These are phyloP conservation scores for Kluyveromyces starmeri DNA, from an alignment of 805 yeast species.

Conservation along the genomic window DNA sequence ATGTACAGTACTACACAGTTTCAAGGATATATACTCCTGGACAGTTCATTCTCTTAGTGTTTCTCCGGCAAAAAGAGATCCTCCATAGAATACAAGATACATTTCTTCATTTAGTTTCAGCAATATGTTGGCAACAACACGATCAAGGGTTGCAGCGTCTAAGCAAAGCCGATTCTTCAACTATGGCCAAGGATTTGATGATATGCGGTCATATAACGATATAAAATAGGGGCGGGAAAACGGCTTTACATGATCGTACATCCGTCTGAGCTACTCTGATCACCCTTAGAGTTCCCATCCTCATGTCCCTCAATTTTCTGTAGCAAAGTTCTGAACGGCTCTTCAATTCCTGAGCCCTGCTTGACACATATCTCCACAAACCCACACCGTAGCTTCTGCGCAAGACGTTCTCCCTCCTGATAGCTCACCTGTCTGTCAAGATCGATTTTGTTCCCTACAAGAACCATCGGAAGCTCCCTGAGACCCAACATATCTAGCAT, in stretches of 20 bases:
- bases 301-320: constrained; percentile 14
- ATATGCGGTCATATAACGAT: too few relatives aligned
- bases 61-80: too few relatives aligned
- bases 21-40: neutral
- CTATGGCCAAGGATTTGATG: too few relatives aligned
- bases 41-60: too few relatives aligned
- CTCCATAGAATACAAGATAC: too few relatives aligned
- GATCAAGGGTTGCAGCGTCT: too few relatives aligned
- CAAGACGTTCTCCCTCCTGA: constrained; percentile 17
- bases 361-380: constrained; percentile 25
- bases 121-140: too few relatives aligned
- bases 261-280: neutral
- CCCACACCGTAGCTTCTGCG: constrained; percentile 12
- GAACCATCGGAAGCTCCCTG: constrained; percentile 64
- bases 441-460: constrained; percentile 36
- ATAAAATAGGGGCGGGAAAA: too few relatives aligned
- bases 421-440: constrained; percentile 11
- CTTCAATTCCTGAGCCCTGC: constrained; percentile 18
- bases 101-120: too few relatives aligned
- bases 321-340: constrained; percentile 15
- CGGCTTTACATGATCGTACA: constrained; percentile 7
- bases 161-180: too few relatives aligned
- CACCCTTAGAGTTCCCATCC: constrained; percentile 1
- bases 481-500: constrained; percentile 61
- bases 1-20: too few relatives aligned